Evolutionary conservation across 2,329 filamentous ascomycete species (phyloP), one percentile per base, ranked within the genome.

Genomic region (Ceratocystis ficicola): DNA sequence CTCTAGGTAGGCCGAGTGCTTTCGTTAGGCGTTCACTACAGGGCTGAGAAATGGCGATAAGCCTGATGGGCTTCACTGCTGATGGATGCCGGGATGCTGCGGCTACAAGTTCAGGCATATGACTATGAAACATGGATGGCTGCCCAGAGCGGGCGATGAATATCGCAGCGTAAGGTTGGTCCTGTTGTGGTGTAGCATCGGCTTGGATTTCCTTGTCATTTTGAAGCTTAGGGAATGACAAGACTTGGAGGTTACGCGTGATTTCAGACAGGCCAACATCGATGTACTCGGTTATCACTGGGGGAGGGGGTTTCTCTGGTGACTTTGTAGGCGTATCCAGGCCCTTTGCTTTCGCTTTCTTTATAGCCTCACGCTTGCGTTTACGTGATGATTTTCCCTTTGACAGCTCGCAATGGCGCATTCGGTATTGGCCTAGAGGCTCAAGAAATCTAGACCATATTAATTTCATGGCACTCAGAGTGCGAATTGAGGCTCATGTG

Each of bases 261-360:
- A 89, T 84, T 66, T 76, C 79, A 70, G 85, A 82, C 57, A 90
- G 76, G 2, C 88, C 88, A 61, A 88, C 75, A 62, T 88, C 82
- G 48, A 90, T 72, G 68, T 80, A 80, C 2, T 75, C 75, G n/a
- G 75, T 74, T 7, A 89, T 75, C 61, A 81, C 82, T 2, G 85
- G 84, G 17, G 68, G 67, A 1, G 72, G 72, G 2, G 73, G 60
- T 32, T 65, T 68, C 32, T 8, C 25, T 5, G 28, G 20, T 3
- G 22, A 12, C 25, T 17, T 5, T 20, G 8, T n/a, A 8, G 48
- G 28, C 20, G 48, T 44, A 41, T 55, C 66, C 68, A 65, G 30
- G 65, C 44, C 17, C 68, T 69, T 67, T 67, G 48, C 64, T 71
- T 71, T 32, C 71, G 66, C 59, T 59, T 71, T 72, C 32, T 71